Base-by-base conservation (phyloP, 192 early-diverging fungal species). In the Tieghemiomyces parasiticus region DNA sequence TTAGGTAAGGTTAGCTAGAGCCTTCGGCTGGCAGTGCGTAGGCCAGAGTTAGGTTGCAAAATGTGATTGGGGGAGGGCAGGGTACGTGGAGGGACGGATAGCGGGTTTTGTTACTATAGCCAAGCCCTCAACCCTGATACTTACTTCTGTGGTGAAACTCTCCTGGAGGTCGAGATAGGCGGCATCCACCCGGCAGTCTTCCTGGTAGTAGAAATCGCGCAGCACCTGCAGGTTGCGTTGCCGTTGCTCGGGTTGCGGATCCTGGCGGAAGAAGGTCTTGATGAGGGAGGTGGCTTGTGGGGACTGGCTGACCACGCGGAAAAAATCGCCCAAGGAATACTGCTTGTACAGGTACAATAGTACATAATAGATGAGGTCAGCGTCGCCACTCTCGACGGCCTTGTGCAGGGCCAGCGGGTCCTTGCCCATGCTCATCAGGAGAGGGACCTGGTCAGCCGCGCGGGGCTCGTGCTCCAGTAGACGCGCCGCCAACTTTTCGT, bases 191-290 rank as follows among this genome's bases (percentile, higher is more conserved):
- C 71, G 59, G 53, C 86, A 75, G 75, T 99, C 97, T 64, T 95
- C 90, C 67, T 98, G 93, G 63, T 89, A 97, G 71, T 98, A 99
- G 63, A 93, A 99, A 65, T 97, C 87, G 47, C 84, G 82, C 46
- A 99, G 76, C 0, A 95, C 65, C 19, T 86, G 80, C 26, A 76
- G 67, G 42, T 86, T 82, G 61, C 87, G 83, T 31, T 88, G 71
- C 26, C 77, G 78, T 72, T 83, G 82, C 67, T 95, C 56, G 33
- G 56, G 56, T 31, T 58, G 56, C 2, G 32, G 56, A 20, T 58
- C 50, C 35, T 58, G 55, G 59, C 59, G 42, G 34, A 60, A 48
- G 6, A 60, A 97, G 14, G 78, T 74, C 66, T 95, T 90, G 24
- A 99, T 73, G 12, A 97, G 65, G n/a, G 73, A 79, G 55, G 82